Conservation (phyloP, 495 filamentous ascomycete species). For the Hypoxylon trugodes region DNA sequence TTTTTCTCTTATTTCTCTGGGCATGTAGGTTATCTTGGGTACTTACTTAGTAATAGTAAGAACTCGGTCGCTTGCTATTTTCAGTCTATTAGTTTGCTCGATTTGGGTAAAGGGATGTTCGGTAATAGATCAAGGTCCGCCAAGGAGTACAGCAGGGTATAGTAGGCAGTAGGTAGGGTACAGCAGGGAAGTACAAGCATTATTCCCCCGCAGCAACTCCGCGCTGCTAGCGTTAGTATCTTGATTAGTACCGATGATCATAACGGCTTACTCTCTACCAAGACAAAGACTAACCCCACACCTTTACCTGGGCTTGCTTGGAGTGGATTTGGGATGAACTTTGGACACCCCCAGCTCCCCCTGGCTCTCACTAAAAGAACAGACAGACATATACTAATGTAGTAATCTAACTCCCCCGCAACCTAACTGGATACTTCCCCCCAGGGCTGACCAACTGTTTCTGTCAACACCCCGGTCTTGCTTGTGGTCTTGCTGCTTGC, state of each 20-base stretch:
- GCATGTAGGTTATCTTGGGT: constrained; percentile 19
- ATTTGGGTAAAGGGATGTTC: constrained; percentile 8
- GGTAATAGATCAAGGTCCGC: constrained; percentile 32
- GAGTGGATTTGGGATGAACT: too few relatives aligned
- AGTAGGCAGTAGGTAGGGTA: too few relatives aligned
- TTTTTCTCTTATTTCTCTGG: constrained; percentile 1
- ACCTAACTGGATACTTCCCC: constrained; percentile 9
- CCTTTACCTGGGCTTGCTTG: constrained; percentile 20
- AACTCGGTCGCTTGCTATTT: neutral
- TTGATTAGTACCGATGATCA: constrained; percentile 15
- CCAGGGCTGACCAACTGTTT: neutral
- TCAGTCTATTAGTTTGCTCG: too few relatives aligned
- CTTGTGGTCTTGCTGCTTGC: too few relatives aligned
- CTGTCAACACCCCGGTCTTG: neutral
- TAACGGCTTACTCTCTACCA: constrained; percentile 34
- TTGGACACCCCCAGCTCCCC: constrained; percentile 7
- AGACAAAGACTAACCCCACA: constrained; percentile 33
- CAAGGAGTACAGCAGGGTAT: neutral
- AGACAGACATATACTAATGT: constrained; percentile 18
- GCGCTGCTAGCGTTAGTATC: constrained; percentile 24
- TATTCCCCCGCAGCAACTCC: constrained; percentile 26
- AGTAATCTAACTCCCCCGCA: constrained; percentile 39
- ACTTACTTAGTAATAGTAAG: constrained; percentile 37
- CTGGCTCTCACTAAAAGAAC: constrained; percentile 18
- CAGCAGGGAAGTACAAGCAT: too few relatives aligned